Evolutionary conservation across 1,284 basidiomycete species (phyloP).

Genomic region (Boletus austroedulis): DNA sequence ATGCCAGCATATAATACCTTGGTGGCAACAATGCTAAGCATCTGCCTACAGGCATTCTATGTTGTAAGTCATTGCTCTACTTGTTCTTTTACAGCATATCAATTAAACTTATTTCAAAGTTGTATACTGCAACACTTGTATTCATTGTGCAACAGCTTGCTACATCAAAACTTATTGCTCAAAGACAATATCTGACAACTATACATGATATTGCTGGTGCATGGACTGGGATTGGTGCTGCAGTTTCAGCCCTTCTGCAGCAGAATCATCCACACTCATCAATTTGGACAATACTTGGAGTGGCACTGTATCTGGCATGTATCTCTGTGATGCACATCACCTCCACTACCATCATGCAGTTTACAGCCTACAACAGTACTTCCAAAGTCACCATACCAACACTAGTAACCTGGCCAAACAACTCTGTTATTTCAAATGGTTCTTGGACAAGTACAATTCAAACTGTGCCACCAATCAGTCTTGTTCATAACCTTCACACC

Average conservation of each 20-base stretch:
- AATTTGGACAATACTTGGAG: slow-evolving; percentile 1
- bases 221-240: slow-evolving; percentile 8
- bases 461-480: background rate
- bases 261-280: background rate
- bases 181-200: slow-evolving; percentile 3
- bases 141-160: slow-evolving; percentile 9
- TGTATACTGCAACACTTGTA: slow-evolving; percentile 11
- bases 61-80: background rate
- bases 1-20: background rate
- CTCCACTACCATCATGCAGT: slow-evolving; percentile 16
- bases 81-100: background rate
- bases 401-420: background rate
- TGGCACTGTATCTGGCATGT: slow-evolving; percentile 7
- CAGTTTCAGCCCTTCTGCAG: background rate
- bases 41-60: background rate
- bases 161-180: background rate
- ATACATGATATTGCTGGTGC: slow-evolving; percentile 12
- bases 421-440: background rate
- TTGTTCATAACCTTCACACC: background rate
- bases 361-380: slow-evolving; percentile 6
- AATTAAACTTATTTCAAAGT: background rate
- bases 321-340: slow-evolving; percentile 9
- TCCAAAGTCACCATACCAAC: background rate
- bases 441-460: background rate
- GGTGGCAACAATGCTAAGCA: background rate